Conservation (phyloP, 352 stramenopile genomes). For the Phytopythium boreale region DNA sequence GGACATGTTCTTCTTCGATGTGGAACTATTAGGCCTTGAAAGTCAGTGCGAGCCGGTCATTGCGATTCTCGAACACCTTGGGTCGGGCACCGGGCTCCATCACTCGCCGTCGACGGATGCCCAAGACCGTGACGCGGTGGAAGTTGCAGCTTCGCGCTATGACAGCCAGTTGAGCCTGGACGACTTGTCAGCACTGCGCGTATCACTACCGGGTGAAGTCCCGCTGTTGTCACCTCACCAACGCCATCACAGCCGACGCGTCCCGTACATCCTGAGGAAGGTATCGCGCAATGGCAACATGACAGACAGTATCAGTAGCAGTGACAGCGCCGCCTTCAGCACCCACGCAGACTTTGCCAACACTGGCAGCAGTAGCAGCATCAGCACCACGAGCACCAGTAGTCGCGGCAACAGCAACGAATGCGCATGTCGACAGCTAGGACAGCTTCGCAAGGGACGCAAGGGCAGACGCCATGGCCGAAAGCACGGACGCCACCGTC, state of each 20-base stretch:
- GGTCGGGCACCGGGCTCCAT: background rate
- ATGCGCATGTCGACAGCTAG: slow-evolving; percentile 30
- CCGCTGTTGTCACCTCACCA: slow-evolving; percentile 15
- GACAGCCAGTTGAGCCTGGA: background rate
- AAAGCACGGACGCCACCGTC: slow-evolving; percentile 17
- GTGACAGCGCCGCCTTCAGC: slow-evolving; percentile 9
- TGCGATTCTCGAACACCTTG: background rate
- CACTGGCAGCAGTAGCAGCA: slow-evolving; percentile 14
- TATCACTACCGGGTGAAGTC: background rate
- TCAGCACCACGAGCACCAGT: slow-evolving; percentile 1
- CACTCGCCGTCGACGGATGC: background rate
- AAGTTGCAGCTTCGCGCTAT: background rate
- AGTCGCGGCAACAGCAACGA: slow-evolving; percentile 12
- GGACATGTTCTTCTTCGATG: slow-evolving; percentile 49
- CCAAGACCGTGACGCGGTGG: background rate
- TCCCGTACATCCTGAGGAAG: slow-evolving; percentile 10
- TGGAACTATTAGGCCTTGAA: slow-evolving; percentile 25
- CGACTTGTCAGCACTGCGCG: background rate
- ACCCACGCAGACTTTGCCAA: background rate
- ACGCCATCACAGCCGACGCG: background rate
- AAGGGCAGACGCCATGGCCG: slow-evolving; percentile 12
- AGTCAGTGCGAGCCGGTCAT: background rate
- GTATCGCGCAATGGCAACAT: background rate
- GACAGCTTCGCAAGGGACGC: slow-evolving; percentile 19
- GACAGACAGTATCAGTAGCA: slow-evolving; percentile 15